Evolutionary conservation across 129 eudicot species (phyloP).

Genomic region (Arctium lappa): DNA sequence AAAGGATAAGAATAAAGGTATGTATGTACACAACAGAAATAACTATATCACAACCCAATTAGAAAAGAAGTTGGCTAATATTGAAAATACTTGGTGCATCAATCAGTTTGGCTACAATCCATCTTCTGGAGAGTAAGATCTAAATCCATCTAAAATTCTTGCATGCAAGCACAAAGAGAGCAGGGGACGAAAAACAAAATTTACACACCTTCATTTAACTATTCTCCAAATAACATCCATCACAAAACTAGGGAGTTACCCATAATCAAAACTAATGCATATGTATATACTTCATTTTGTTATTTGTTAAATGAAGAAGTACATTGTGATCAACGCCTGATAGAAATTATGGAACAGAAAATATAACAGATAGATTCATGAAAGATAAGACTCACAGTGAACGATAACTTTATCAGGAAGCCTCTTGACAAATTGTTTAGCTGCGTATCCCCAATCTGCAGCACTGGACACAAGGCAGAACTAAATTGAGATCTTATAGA

Average conservation of each 20-base stretch:
- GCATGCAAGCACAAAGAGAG: not conserved
- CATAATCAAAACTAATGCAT: not conserved
- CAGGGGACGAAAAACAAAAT: not conserved
- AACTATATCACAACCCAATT: not conserved
- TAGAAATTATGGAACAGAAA: not conserved
- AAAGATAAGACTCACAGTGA: slow-evolving; percentile 57
- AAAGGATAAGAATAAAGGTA: not conserved
- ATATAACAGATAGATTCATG: not conserved
- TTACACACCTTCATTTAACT: not conserved
- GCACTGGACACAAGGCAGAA: slow-evolving; percentile 47
- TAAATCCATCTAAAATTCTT: not conserved
- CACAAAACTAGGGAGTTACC: not conserved
- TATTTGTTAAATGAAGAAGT: not conserved
- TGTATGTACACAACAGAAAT: not conserved
- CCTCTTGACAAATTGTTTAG: slow-evolving; percentile 72
- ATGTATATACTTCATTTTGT: not conserved
- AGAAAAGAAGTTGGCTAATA: not conserved
- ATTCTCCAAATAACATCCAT: not conserved
- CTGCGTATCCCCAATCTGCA: slow-evolving; percentile 88
- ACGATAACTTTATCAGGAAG: slow-evolving; percentile 79
- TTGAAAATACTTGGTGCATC: not conserved
- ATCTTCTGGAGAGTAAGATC: not conserved
- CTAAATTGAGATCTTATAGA: slow-evolving; percentile 10
- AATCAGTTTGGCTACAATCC: not conserved
- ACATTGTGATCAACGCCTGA: not conserved